Percentiles rank a stretch among this genome's conserved stretches.
These are phyloP conservation scores for Colletotrichum brevisporum DNA, from an alignment of 2,329 filamentous ascomycete genomes.

Conservation along the genomic window DNA sequence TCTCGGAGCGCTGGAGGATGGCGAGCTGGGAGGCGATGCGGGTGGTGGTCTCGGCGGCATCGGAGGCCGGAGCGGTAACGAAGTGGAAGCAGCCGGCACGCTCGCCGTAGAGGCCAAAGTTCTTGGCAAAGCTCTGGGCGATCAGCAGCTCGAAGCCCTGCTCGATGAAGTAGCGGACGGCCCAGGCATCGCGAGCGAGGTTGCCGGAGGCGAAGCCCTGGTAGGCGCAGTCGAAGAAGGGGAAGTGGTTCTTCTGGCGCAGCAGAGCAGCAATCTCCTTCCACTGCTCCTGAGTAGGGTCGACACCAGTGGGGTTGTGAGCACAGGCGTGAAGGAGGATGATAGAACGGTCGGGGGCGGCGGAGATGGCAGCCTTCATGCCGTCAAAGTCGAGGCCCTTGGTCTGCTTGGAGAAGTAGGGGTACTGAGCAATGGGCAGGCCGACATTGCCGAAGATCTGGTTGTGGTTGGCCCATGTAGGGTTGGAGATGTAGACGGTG, in stretches of 20 bases:
- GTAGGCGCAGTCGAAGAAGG: slow-evolving; percentile 98
- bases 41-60: slow-evolving; percentile 71
- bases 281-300: slow-evolving; percentile 96
- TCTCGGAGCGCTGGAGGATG: slow-evolving; percentile 96
- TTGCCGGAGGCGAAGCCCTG: slow-evolving; percentile 97
- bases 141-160: slow-evolving; percentile 91
- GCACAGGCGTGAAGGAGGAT: slow-evolving; percentile 95
- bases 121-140: slow-evolving; percentile 97
- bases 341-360: slow-evolving; percentile 84
- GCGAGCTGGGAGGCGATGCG: slow-evolving; percentile 90
- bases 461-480: slow-evolving; percentile 99
- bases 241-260: slow-evolving; percentile 86
- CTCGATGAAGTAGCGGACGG: slow-evolving; percentile 94
- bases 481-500: slow-evolving; percentile 90
- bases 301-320: slow-evolving; percentile 98
- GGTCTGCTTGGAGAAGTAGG: slow-evolving; percentile 92
- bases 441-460: slow-evolving; percentile 97
- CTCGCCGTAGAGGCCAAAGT: slow-evolving; percentile 97
- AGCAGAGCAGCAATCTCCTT: slow-evolving; percentile 87
- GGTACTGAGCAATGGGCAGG: slow-evolving; percentile 84
- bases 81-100: slow-evolving; percentile 97
- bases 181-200: slow-evolving; percentile 86
- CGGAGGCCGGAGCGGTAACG: slow-evolving; percentile 79
- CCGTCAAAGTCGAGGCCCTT: slow-evolving; percentile 93
- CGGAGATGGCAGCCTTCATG: slow-evolving; percentile 80